Conservation (phyloP, 257 asterid species). For the Solanum neorickii region DNA sequence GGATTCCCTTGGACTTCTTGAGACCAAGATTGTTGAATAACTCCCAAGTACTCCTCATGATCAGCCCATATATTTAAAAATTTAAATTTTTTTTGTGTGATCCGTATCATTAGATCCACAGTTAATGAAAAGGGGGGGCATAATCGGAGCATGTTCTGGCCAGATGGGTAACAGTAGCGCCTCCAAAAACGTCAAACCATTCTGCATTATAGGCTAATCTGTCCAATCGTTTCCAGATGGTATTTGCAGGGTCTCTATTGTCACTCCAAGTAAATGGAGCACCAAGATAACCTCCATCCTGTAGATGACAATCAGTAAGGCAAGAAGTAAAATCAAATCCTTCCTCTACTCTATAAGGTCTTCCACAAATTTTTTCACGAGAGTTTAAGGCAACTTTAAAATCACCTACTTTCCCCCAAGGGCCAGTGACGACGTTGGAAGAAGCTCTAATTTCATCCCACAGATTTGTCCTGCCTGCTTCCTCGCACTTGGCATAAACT, state of each 20-base stretch:
- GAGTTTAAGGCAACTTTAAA: not conserved
- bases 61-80: too few relatives aligned
- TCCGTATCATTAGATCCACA: too few relatives aligned
- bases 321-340: not conserved
- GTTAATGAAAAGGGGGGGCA: too few relatives aligned
- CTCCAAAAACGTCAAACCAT: not conserved
- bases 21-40: too few relatives aligned
- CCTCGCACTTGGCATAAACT: not conserved
- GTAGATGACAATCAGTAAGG: not conserved
- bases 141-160: too few relatives aligned
- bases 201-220: not conserved
- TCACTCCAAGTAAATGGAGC: not conserved
- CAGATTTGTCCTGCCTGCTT: not conserved
- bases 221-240: not conserved
- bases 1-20: too few relatives aligned
- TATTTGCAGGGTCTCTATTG: not conserved
- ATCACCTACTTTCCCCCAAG: not conserved
- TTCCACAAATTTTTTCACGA: not conserved
- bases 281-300: not conserved
- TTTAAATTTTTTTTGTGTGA: too few relatives aligned
- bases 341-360: not conserved
- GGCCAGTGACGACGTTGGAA: not conserved
- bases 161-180: not conserved
- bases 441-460: not conserved
- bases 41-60: too few relatives aligned